Base-by-base conservation (phyloP, 2,329 filamentous ascomycete genomes). In the Diplodia seriata region DNA sequence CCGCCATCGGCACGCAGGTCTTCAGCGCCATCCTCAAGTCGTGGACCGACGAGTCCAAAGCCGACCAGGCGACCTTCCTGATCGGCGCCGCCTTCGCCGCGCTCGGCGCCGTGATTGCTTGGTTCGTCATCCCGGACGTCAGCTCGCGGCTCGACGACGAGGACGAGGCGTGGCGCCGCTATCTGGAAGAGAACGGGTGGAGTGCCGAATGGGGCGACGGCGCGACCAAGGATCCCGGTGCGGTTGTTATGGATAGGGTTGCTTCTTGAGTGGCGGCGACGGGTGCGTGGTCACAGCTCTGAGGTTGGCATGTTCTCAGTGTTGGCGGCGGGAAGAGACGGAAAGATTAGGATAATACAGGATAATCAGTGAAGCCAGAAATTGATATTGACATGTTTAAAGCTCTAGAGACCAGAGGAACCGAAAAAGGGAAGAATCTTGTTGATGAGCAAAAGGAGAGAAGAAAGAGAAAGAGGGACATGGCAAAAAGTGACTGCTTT, bases 41-140 rank as follows among this genome's bases (percentile, higher is more conserved):
- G 2, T 74, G 72, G 40, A 68, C 69, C 8, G 70, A 73, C 49
- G 69, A 71, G 12, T 72, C 72, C 4, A 74, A 73, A 0, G 74
- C 74, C 20, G 73, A 75, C 65, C 73, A 75, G 50, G 73, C 71
- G 2, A 72, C 71, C 4, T 75, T 75, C 47, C 63, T 75, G 7
- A 71, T 75, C 26, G 73, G 73, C 12, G 72, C 71, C 15, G 72
- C 69, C 11, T 74, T 75, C 56, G 71, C 73, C n/a, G 71, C 73
- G 23, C 49, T 75, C 29, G 73, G 73, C 5, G 70, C 70, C 33
- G 67, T 73, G 6, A 69, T 72, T n/a, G 73, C 73, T 1, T 74
- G 72, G 72, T 75, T 74, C 31, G 68, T 78, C 49, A 75, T 79
- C 11, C 76, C 74, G 14, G 73, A 72, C 43, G 62, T 72, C 9